Percentiles rank a stretch among this genome's conserved stretches.
Conservation (phyloP, 441 rosid genomes). For the Brassica hybrid region DNA sequence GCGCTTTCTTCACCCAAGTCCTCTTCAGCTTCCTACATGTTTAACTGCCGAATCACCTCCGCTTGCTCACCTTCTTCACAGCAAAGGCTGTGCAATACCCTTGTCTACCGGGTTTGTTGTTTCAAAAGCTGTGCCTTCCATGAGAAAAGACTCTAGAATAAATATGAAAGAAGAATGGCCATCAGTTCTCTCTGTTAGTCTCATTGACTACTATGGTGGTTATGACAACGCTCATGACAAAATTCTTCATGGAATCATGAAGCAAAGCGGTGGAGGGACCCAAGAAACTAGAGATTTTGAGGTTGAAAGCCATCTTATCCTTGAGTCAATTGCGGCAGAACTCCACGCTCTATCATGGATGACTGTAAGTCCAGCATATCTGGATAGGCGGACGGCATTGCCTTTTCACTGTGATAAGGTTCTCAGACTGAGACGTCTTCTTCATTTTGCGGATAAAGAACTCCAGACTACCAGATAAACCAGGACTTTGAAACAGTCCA, state of each 20-base stretch:
- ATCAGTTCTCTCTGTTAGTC: constrained; percentile 85
- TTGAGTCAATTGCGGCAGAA: constrained; percentile 85
- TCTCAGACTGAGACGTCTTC: constrained; percentile 91
- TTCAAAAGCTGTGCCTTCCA: constrained; percentile 91
- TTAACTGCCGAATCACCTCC: constrained; percentile 99
- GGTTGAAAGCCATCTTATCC: constrained; percentile 80
- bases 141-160: constrained; percentile 81
- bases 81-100: constrained; percentile 92
- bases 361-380: constrained; percentile 90
- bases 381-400: constrained; percentile 86
- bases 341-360: constrained; percentile 99
- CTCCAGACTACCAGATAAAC: constrained; percentile 71
- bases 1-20: constrained; percentile 93
- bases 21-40: constrained; percentile 97
- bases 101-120: constrained; percentile 88
- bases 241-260: constrained; percentile 49
- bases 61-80: constrained; percentile 98
- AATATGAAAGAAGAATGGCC: constrained; percentile 95
- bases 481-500: constrained; percentile 46
- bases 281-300: constrained; percentile 81
- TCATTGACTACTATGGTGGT: too few species aligned
- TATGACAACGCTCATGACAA: constrained; percentile 60
- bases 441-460: constrained; percentile 97
- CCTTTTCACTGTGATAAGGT: constrained; percentile 99
- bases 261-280: constrained; percentile 64